A percentile compares a stretch with the other conserved stretches of the same genome.
Conservation (phyloP, 257 asterid species). For the Lycium ferocissimum region DNA sequence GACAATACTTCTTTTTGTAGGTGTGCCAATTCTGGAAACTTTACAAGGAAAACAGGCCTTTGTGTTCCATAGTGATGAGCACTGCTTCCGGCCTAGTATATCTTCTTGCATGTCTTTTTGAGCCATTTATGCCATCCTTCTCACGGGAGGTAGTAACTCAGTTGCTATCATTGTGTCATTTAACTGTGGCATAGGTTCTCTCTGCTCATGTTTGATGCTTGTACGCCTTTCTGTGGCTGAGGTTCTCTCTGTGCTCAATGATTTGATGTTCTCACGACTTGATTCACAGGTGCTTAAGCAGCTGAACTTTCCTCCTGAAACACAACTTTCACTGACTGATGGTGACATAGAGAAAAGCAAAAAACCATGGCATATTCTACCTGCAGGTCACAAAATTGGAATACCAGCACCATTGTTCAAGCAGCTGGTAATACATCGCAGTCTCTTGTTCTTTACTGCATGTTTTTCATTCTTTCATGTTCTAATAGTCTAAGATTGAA, state of each 20-base stretch:
- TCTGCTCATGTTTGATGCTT: not conserved
- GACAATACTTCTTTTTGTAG: constrained; percentile 40
- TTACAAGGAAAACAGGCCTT: constrained; percentile 75
- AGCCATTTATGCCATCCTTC: constrained; percentile 93
- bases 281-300: constrained; percentile 77
- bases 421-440: constrained; percentile 61
- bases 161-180: not conserved
- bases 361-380: constrained; percentile 81
- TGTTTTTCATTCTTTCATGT: not conserved
- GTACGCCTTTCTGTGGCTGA: not conserved
- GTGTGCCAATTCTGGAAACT: constrained; percentile 92
- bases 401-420: constrained; percentile 74
- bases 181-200: not conserved
- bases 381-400: constrained; percentile 84
- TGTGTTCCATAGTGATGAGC: constrained; percentile 79
- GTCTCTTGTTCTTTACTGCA: not conserved
- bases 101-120: constrained; percentile 84
- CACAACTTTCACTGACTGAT: constrained; percentile 66
- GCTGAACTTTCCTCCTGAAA: constrained; percentile 71
- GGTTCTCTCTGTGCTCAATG: not conserved
- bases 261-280: not conserved
- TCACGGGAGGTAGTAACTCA: constrained; percentile 63
- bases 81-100: constrained; percentile 81
- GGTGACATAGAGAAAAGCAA: constrained; percentile 71
- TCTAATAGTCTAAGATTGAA: not conserved